Evolutionary conservation across 1,284 basidiomycete genomes (phyloP), one percentile per base, ranked within the genome.

Genomic region (Ganoderma sp.): DNA sequence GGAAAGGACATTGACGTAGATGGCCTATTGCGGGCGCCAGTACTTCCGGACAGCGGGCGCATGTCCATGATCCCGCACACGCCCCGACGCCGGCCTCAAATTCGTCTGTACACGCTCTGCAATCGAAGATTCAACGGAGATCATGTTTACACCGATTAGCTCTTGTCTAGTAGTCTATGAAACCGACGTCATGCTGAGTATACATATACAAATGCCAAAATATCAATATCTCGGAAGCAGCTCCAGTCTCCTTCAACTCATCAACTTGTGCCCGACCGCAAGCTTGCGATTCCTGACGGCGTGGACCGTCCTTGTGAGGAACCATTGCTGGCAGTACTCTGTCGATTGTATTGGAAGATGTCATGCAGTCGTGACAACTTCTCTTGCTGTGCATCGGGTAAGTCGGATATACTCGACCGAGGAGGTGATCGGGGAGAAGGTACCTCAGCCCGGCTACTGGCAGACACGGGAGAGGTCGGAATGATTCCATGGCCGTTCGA

Each of bases 291-390:
- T 42, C 70, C 71, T 48, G 75, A 73, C 58, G 58, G 58, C 41
- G 58, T 28, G 4, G 58, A 41, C 25, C n/a, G 58, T 42, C 81
- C 83, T 43, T 85, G 84, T 3, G 87, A 88, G 22, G 89, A 90
- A 14, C 85, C 85, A 71, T 85, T 87, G 76, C 90, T 91, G 60
- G 84, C 76, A 48, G 87, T 87, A 76, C 91, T 93, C 22, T 90
- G 86, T 65, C 92, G 86, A 42, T 65, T 68, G 79, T 94, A 94
- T 72, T 92, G 91, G 80, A 94, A 94, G 71, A 94, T 83, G 75
- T 91, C 87, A 77, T 94, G 93, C 66, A 94, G 77, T 73, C 90
- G 82, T 58, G 91, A 90, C 58, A 94, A 77, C 75, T 89, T 89
- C 66, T 93, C 90, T 65, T 83, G 76, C 58, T 80, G 81, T 64